phyloP scores from a whole-genome alignment of 1,139 yeast genomes.

The Sugiyamaella novakii region DNA sequence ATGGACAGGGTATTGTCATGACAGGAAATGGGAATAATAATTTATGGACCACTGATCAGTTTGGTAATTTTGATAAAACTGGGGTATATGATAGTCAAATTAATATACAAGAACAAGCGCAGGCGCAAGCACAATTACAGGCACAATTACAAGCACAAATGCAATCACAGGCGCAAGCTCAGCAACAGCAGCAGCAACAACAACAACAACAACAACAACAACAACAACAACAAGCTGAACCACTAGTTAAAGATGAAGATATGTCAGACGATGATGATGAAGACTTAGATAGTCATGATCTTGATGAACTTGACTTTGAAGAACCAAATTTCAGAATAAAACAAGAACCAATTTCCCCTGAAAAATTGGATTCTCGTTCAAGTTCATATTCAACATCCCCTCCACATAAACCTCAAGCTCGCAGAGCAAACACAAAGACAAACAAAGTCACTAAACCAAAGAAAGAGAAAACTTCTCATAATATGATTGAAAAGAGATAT shows the following conservation, averaged over 20 bases:
- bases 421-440: conserved; percentile 27
- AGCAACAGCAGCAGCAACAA: conserved; percentile 7
- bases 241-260: conserved; percentile 7
- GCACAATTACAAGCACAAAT: not conserved
- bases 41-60: conserved; percentile 15
- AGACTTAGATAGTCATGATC: conserved; percentile 2
- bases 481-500: conserved; percentile 77
- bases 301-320: conserved; percentile 12
- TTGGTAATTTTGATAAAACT: conserved; percentile 12
- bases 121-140: not conserved
- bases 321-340: conserved; percentile 13
- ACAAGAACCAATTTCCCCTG: conserved; percentile 14
- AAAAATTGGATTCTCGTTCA: not conserved
- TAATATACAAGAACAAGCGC: not conserved
- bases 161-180: not conserved
- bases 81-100: not conserved
- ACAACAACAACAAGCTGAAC: not conserved
- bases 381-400: conserved; percentile 4
- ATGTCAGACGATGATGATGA: conserved; percentile 13
- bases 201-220: conserved; percentile 1
- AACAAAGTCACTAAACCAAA: conserved; percentile 40
- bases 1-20: conserved; percentile 10
- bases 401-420: conserved; percentile 10
- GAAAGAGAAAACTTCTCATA: conserved; percentile 68
- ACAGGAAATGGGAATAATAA: not conserved